Evolutionary conservation across 2,329 filamentous ascomycete species (phyloP), one percentile per base, ranked within the genome.

Genomic region (Sordariomycetes sp.): DNA sequence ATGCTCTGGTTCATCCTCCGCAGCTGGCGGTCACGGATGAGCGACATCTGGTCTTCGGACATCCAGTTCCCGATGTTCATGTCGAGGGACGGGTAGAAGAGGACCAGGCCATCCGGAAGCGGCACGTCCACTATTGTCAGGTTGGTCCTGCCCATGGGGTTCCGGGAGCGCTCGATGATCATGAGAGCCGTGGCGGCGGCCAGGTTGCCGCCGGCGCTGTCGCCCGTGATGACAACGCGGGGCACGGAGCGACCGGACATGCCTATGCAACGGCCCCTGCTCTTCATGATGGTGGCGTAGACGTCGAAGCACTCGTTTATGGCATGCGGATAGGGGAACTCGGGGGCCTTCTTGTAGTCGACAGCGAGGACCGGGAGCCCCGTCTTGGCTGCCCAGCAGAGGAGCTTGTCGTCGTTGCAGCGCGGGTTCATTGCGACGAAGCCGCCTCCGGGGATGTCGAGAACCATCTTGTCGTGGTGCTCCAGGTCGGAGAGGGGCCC

Each of bases 41-140:
- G 75, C 0, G 90, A 85, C 90, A 97, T 96, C 69, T 99, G 92
- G 70, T 97, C 93, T 65, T 97, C 93, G 0, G 90, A 92, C 92
- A 99, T 97, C 94, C 94, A 99, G 70, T 92, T 97, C 43, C 90
- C 90, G 63, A 97, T 97, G 66, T 96, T 97, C 88, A 97, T 91
- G 66, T 97, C 94, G 60, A 99, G 75, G 0, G 87, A 86, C 0
- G 94, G 94, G 66, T 99, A 99, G 60, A 95, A 85, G 54, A 96
- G 78, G 0, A 97, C 79, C 8, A 97, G 72, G 0, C 91, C 93
- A 57, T 89, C 87, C 0, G 94, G 94, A 0, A 81, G 69, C 0
- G 91, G 87, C 6, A 96, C 76, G 2, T 83, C 76, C 74, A 61
- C 84, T 60, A 1, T 63, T 60, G 14, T 65, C 60, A 12, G 62